Evolutionary conservation across 768 basidiomycete genomes (phyloP).

Genomic region (Boletus vinaceobasis): DNA sequence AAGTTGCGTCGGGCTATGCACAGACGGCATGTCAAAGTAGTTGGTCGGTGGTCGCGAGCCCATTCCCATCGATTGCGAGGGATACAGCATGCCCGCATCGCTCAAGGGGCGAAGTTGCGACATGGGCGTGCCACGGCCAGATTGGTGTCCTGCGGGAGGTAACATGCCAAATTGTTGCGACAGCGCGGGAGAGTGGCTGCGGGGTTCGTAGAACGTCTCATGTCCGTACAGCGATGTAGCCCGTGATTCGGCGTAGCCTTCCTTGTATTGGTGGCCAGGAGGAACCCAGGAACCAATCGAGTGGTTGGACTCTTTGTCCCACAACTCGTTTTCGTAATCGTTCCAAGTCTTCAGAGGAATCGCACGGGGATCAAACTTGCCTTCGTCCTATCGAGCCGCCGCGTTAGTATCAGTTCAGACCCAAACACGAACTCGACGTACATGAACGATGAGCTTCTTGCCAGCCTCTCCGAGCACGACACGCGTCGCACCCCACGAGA

Average conservation of each 20-base stretch:
- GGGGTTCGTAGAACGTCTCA: slow-evolving; percentile 81
- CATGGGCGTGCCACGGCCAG: slow-evolving; percentile 71
- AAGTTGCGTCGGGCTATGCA: slow-evolving; percentile 48
- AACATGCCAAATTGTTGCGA: slow-evolving; percentile 54
- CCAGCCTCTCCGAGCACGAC: slow-evolving; percentile 91
- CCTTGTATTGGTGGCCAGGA: slow-evolving; percentile 64
- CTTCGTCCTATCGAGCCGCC: slow-evolving; percentile 69
- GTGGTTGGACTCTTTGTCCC: slow-evolving; percentile 97
- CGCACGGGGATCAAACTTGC: slow-evolving; percentile 89
- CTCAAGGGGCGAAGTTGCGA: slow-evolving; percentile 39
- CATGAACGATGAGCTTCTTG: slow-evolving; percentile 94
- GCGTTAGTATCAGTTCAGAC: slow-evolving; percentile 8
- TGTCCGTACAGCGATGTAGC: slow-evolving; percentile 83
- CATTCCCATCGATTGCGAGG: slow-evolving; percentile 59
- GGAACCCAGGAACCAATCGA: slow-evolving; percentile 93
- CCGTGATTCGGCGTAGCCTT: slow-evolving; percentile 73
- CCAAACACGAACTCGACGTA: slow-evolving; percentile 37
- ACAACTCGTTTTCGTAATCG: slow-evolving; percentile 94
- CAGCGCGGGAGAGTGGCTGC: slow-evolving; percentile 68
- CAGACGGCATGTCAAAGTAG: slow-evolving; percentile 65
- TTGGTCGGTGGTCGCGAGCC: slow-evolving; percentile 72
- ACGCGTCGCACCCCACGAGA: slow-evolving; percentile 94
- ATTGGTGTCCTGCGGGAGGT: slow-evolving; percentile 69
- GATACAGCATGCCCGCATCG: slow-evolving; percentile 41
- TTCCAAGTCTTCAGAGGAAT: slow-evolving; percentile 98